Evolutionary conservation across 2,329 filamentous ascomycete genomes (phyloP), one percentile per base, ranked within the genome.

Genomic region (Fusarium virguliforme): DNA sequence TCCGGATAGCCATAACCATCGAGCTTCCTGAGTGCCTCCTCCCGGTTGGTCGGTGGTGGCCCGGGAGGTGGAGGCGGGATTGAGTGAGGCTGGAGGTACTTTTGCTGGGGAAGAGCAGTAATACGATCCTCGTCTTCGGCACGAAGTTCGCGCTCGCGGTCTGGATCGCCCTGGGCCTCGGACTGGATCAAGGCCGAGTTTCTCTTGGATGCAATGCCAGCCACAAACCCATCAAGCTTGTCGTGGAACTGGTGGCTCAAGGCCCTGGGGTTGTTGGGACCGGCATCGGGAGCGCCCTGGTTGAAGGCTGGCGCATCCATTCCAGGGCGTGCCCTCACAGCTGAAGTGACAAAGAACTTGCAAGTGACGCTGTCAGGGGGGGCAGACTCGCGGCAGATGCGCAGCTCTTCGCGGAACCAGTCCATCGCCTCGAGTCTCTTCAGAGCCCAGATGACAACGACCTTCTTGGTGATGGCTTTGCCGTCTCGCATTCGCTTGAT

Each of bases 401-500:
- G 89, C 64, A 98, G 86, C 80, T 98, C 95, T 81, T 98, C 95
- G 72, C 94, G 93, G 86, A 98, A 98, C 95, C 95, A 98, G 79
- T 98, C 94, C 90, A 98, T 94, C 1, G 94, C 94, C 80, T 98
- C 95, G 13, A 96, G 90, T 62, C 93, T 90, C 81, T 96, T 97
- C 72, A 98, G 85, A 6, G 95, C 91, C 95, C 95, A 98, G n/a
- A 98, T 89, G 1, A 98, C 93, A 15, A 96, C 92, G 6, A 98
- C 92, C 71, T 92, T 93, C 79, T 92, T 94, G 2, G 95, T 98
- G 48, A 97, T 94, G 35, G 95, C 95, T 81, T 97, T 97, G 55
- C 94, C 93, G 77, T 97, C 95, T 65, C 94, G 91, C 92, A 98
- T 97, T 65, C 94, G 91, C 83, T 97, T 98, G 83, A 98, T 97